Conservation (phyloP, 352 stramenopile species). For the Hyaloperonospora brassicae region DNA sequence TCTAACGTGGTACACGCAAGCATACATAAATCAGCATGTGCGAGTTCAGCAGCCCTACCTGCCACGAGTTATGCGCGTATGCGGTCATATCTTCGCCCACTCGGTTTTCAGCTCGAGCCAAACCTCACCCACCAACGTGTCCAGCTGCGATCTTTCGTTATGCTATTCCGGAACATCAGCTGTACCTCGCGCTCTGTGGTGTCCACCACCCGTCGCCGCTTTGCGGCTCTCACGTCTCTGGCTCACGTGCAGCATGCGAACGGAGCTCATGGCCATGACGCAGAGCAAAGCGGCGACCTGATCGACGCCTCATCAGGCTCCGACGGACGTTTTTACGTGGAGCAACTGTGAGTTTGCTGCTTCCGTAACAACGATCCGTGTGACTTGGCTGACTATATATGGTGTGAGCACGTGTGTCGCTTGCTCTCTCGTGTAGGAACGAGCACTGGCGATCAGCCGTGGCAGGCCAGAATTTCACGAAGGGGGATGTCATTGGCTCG, state of each 20-base stretch:
- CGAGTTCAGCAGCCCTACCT: conserved; percentile 21
- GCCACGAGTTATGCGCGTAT: conserved; percentile 3
- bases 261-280: conserved; percentile 16
- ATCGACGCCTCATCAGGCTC: conserved; percentile 53
- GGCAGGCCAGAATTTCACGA: conserved; percentile 52
- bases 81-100: conserved; percentile 10
- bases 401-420: neutral
- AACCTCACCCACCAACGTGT: neutral
- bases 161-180: conserved; percentile 29
- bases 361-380: neutral
- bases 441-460: conserved; percentile 71
- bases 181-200: conserved; percentile 14
- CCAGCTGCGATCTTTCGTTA: conserved; percentile 3
- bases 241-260: conserved; percentile 20
- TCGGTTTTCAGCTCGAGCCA: conserved; percentile 6
- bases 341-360: conserved; percentile 39
- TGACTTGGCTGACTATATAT: neutral
- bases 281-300: conserved; percentile 23
- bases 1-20: conserved; percentile 20
- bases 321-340: conserved; percentile 61
- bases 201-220: conserved; percentile 30
- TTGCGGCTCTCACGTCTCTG: conserved; percentile 29
- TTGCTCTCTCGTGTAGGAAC: conserved; percentile 19
- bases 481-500: conserved; percentile 61
- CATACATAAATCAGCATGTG: conserved; percentile 19